Percentiles rank a stretch among this genome's conserved stretches.
phyloP scores from a whole-genome alignment of 257 asterid genomes.

The Gentiana macrophylla region DNA sequence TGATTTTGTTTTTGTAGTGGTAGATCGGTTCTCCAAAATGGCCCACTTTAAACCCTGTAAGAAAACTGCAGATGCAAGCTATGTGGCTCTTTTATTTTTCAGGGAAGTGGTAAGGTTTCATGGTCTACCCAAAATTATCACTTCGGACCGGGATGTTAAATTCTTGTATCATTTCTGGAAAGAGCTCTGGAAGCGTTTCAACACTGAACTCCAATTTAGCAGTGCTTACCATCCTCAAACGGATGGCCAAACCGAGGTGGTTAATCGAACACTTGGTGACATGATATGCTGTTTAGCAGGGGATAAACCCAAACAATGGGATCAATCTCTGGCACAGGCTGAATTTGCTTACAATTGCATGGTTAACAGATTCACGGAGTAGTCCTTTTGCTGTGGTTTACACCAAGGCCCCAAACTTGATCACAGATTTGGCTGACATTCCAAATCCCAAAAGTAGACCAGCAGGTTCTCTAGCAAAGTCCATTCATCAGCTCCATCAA shows the following conservation, averaged over 20 bases:
- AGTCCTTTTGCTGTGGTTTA: too few species aligned
- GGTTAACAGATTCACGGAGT: background rate
- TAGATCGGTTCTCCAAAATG: background rate
- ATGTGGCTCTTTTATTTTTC: background rate
- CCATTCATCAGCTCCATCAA: too few species aligned
- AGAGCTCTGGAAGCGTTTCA: background rate
- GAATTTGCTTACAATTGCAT: slow-evolving; percentile 1
- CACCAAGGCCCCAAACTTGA: too few species aligned
- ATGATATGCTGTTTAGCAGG: background rate
- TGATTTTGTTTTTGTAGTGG: slow-evolving; percentile 3
- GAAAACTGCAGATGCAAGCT: background rate
- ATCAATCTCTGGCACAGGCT: background rate
- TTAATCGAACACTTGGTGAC: background rate
- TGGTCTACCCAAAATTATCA: background rate
- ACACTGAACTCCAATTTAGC: background rate
- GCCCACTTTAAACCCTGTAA: background rate
- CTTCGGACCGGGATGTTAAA: background rate
- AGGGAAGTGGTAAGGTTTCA: background rate
- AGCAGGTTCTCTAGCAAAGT: too few species aligned
- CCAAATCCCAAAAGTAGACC: too few species aligned
- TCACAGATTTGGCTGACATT: too few species aligned
- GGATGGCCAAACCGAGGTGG: background rate
- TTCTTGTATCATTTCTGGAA: background rate
- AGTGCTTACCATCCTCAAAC: background rate
- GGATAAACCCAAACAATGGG: background rate